Evolutionary conservation across 169 alveolate species (phyloP), one percentile per base, ranked within the genome.

Genomic region (Babesia bigemina): DNA sequence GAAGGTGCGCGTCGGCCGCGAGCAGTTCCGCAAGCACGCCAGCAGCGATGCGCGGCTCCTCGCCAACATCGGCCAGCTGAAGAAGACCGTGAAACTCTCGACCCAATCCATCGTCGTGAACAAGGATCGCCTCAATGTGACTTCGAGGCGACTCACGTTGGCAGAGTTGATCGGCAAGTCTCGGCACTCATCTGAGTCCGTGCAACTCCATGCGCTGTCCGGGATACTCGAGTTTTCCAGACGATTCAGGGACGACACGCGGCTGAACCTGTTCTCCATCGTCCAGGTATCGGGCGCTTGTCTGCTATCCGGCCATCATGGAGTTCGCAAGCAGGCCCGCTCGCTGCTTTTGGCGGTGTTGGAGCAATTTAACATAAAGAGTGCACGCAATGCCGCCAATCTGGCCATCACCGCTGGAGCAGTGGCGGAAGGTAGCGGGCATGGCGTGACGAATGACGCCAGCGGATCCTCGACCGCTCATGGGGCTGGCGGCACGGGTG

Each of bases 111-210:
- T 83, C 39, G 29, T 72, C 17, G 65, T 75, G n/a, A 70, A 83
- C 70, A 83, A 83, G 83, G 82, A 75, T 22, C 47, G 60, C 28
- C 75, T 83, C 9, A 73, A 73, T 61, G 83, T 83, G 10, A 74
- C 90, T 4, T 74, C 86, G 16, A 47, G 82, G 22, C 50, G 86
- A 17, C 56, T 83, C 16, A 83, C 90, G 3, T 36, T 83, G n/a
- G 81, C 85, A 8, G 90, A 83, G 45, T 57, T 83, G 44, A 62
- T 83, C 14, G 76, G 83, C 26, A 83, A 75, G 42, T 75, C 86
- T 2, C 21, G 86, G 67, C 90, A 83, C 59, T 42, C 76, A 13
- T 73, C 86, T 11, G 71, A 53, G 21, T 39, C 72, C 22, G 86
- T 75, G 24, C 57, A 63, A 36, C 69, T 55, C 24, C 85, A 69